Base-by-base conservation (phyloP, 495 filamentous ascomycete species). In the Neurospora sp. region DNA sequence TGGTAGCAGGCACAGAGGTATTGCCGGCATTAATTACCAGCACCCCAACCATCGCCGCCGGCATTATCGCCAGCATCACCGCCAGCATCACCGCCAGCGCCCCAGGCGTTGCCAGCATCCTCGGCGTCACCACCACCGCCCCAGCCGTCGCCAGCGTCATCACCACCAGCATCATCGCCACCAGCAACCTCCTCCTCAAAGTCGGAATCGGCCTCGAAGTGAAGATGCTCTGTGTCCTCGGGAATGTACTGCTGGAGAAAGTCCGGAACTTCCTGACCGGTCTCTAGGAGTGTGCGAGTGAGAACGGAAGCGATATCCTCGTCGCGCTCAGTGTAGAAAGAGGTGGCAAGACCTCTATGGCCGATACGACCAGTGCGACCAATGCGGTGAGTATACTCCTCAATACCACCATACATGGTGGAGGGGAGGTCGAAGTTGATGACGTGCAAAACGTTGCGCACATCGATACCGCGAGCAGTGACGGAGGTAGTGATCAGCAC, bases 301-400 rank as follows among this genome's bases (percentile, higher is more conserved):
- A 98, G 83, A 2, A 89, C 88, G 1, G 84, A 78, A 0, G 88
- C 94, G 37, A 98, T 81, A 9, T 90, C 88, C 69, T 87, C 84
- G 74, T 98, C 92, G 1, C 84, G 80, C 0, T 87, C 85, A 4
- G 89, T 87, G 85, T 92, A 98, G 83, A 99, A 97, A 0, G 94
- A 95, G 0, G 92, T 94, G 0, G 96, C 94, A 16, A 94, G 82
- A 20, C 96, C 96, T 69, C 87, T 86, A 70, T 97, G 92, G 7
- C 96, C 96, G 79, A 98, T 98, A 70, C 96, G 93, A 69, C 92
- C 96, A 75, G 96, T 99, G 72, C 96, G 94, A 69, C 96, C 95
- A 80, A 98, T 99, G 44, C 96, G 92, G 77, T 99, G 96, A 72
- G 92, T 88, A 77, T 99, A 98, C 77, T 98, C 96, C 70, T 92